phyloP scores from a whole-genome alignment of 2,329 filamentous ascomycete genomes.

The Endoconidiophora polonica region DNA sequence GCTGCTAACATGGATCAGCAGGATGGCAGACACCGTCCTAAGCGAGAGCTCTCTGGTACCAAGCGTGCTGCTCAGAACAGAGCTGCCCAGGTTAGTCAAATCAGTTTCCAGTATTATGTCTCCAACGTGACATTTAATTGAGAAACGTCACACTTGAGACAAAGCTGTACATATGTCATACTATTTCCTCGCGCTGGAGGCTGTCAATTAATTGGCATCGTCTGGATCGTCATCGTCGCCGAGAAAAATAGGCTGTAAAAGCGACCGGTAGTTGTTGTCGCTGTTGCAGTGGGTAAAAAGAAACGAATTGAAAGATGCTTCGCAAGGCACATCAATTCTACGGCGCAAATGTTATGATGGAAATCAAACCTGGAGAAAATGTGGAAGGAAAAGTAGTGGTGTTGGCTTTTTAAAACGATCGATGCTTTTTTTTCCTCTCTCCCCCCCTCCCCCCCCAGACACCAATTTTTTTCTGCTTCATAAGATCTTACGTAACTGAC shows the following conservation, averaged over 20 bases:
- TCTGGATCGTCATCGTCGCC: too few species aligned
- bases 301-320: too few species aligned
- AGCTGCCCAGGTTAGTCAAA: slow-evolving; percentile 68
- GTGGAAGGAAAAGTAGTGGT: neutral
- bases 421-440: slow-evolving; percentile 17
- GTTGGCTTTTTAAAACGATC: slow-evolving; percentile 18
- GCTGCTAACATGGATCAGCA: slow-evolving; percentile 21
- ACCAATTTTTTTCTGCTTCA: slow-evolving; percentile 7
- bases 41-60: slow-evolving; percentile 82
- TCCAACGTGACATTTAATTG: slow-evolving; percentile 2
- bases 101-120: neutral
- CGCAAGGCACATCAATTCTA: too few species aligned
- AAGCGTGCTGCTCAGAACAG: slow-evolving; percentile 95
- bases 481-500: slow-evolving; percentile 18
- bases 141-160: too few species aligned
- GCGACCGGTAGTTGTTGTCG: too few species aligned
- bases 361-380: too few species aligned
- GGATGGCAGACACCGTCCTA: slow-evolving; percentile 52
- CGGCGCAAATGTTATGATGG: too few species aligned
- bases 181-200: too few species aligned
- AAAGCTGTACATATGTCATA: too few species aligned
- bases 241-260: too few species aligned
- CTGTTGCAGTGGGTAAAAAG: too few species aligned
- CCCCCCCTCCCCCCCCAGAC: slow-evolving; percentile 15
- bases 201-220: too few species aligned